These are phyloP conservation scores for Pseudogymnoascus sp. DNA, from an alignment of 2,329 filamentous ascomycete genomes.

Conservation along the genomic window DNA sequence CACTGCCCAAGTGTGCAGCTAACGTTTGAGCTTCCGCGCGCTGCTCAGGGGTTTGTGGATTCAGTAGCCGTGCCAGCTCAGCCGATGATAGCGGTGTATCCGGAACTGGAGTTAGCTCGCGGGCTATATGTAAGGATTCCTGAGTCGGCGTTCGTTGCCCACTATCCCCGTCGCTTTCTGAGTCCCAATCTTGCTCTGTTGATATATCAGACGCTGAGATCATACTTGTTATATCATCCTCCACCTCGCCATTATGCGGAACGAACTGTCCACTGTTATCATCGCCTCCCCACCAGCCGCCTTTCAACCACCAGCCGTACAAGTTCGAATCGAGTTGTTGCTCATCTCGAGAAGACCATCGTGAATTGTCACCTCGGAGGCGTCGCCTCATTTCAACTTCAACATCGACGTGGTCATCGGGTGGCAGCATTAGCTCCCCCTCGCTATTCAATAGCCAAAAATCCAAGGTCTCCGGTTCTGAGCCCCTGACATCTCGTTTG, in stretches of 20 bases:
- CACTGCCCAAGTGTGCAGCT: constrained; percentile 67
- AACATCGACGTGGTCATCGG: constrained; percentile 64
- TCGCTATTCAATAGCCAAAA: constrained; percentile 48
- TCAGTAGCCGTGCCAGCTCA: constrained; percentile 71
- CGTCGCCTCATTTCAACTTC: constrained; percentile 68
- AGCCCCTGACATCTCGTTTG: constrained; percentile 18
- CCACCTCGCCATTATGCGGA: constrained; percentile 45
- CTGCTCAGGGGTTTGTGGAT: constrained; percentile 70
- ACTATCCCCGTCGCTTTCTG: constrained; percentile 37
- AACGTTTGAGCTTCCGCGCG: constrained; percentile 73
- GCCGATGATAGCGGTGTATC: constrained; percentile 58
- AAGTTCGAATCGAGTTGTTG: constrained; percentile 63
- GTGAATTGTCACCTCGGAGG: constrained; percentile 36
- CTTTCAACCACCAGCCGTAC: constrained; percentile 77
- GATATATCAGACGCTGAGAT: constrained; percentile 45
- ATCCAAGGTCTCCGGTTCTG: constrained; percentile 33
- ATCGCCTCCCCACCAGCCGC: constrained; percentile 75
- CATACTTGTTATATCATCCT: constrained; percentile 73
- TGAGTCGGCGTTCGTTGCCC: constrained; percentile 69
- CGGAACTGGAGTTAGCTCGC: constrained; percentile 48
- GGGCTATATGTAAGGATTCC: constrained; percentile 42
- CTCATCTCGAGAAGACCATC: constrained; percentile 45
- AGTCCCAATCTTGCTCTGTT: constrained; percentile 35
- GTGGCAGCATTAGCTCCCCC: constrained; percentile 47
- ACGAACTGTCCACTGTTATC: constrained; percentile 76